Base-by-base conservation (phyloP, 148 eudicot species). In the Rhododendron ferrugineum region DNA sequence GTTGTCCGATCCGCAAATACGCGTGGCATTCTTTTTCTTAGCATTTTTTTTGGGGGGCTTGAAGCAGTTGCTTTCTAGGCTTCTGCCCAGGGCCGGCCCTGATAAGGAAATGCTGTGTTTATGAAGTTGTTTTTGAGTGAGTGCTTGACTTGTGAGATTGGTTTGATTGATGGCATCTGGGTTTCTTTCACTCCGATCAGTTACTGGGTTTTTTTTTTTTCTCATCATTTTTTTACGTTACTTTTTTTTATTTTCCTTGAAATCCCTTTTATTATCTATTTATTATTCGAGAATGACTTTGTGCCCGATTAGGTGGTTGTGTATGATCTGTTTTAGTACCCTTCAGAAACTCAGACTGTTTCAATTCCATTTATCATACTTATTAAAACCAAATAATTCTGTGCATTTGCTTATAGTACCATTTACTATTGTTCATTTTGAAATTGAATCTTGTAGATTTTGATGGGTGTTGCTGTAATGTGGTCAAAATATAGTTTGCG, bases 21-120 rank as follows among this genome's bases (percentile, higher is more conserved):
- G 34, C 5, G 5, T 1, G 9, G 49, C 49, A 20, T 16, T 58
- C 32, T 11, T 26, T 28, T 66, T 66, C 73, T 10, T 3, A 26
- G 32, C 72, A 66, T 66, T 66, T 26, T 66, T 66, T 66, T 56
- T 0, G 44, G 4, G 70, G 4, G 30, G 22, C 62, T 56, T 56
- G 22, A 56, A 18, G 62, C 62, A 56, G 62, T 56, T 56, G 62
- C 1, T 20, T 58, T 58, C 26, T 58, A 1, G 64, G 64, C n/a
- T 58, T 58, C 64, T 58, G 26, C n/a, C 64, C 26, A 58, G 26
- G n/a, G 64, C 26, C 64, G 64, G n/a, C 64, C 64, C 32, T 26
- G 87, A 82, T n/a, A 68, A 88, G 91, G 82, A 88, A 80, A 47
- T 72, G 74, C 40, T 86, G 64, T 84, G 81, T 34, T 85, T 86